Base-by-base conservation (phyloP, 2,329 filamentous ascomycete species). In the Chaetothyriales sp. region DNA sequence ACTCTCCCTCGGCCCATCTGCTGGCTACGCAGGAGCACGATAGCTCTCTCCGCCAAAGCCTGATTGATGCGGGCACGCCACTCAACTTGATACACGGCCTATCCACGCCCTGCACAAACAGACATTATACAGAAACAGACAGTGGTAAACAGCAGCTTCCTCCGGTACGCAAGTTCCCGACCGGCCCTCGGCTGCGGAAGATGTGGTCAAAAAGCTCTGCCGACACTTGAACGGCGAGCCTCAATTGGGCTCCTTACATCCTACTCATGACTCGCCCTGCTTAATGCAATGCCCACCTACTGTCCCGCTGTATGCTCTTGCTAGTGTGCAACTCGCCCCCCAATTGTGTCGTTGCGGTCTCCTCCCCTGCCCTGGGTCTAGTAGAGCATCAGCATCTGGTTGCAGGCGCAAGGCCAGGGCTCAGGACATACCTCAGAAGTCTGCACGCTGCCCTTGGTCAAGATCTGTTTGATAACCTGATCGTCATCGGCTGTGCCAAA, bases 401-500 rank as follows among this genome's bases (percentile, higher is more conserved):
- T 49, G 2, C 20, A 36, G 2, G 12, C 15, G 18, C n/a, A 7
- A 7, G 18, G 18, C 5, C 12, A 45, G 43, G 28, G 19, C n/a
- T 5, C 39, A 47, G 43, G 45, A 66, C 73, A 56, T 68, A 81
- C 79, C 66, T 73, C 67, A 42, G 66, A 64, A 62, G 79, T 76
- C 68, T 92, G 83, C 50, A 83, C 65, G 15, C 73, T 73, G 19
- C 90, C 90, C 65, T 79, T 78, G 70, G 86, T 77, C 43, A 96
- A 72, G 56, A 98, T 95, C 70, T 80, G 73, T 70, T 79, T 79
- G 63, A 96, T 83, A 53, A 84, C 81, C 0, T 90, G 84, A 6
- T 95, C 89, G 20, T 87, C 82, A 50, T 81, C 74, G 60, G 75
- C 70, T 12, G 86, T 90, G 59, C 86, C 87, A 61, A 98, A 98